Conservation (phyloP, 1,139 yeast genomes). For the Hyphopichia wangnamkhiaoensis region DNA sequence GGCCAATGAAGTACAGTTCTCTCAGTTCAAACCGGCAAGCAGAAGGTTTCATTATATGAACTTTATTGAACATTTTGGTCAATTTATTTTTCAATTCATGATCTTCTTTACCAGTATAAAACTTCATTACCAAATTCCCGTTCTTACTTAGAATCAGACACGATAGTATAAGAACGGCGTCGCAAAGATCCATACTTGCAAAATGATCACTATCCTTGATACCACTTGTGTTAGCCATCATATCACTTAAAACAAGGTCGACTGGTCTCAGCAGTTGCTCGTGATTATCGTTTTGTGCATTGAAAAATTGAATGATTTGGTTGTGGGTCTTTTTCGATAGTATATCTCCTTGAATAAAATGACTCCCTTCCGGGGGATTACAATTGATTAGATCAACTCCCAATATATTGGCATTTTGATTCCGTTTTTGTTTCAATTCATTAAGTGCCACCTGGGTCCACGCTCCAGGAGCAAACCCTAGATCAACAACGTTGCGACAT, state of each 20-base stretch:
- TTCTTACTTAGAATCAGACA: constrained; percentile 26
- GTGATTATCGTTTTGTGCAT: constrained; percentile 2
- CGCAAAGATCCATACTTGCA: constrained; percentile 49
- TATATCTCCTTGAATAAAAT: constrained; percentile 45
- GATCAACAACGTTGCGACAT: constrained; percentile 67
- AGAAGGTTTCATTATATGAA: constrained; percentile 33
- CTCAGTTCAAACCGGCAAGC: constrained; percentile 43
- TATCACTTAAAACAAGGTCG: constrained; percentile 45
- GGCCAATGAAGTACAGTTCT: constrained; percentile 39
- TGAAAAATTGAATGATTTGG: constrained; percentile 19
- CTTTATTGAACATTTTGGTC: constrained; percentile 31
- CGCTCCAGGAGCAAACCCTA: constrained; percentile 56
- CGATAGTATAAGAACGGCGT: constrained; percentile 36
- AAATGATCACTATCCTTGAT: constrained; percentile 43
- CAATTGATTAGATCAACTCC: constrained; percentile 46
- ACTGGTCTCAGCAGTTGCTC: constrained; percentile 14
- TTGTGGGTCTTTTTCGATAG: constrained; percentile 34
- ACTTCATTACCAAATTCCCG: constrained; percentile 45
- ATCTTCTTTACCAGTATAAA: constrained; percentile 44
- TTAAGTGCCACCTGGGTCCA: constrained; percentile 49
- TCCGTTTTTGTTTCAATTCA: constrained; percentile 16
- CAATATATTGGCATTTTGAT: constrained; percentile 18
- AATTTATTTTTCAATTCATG: constrained; percentile 24
- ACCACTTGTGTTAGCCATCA: constrained; percentile 52
- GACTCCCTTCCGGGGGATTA: constrained; percentile 41